Evolutionary conservation across 345 rosid species (phyloP), one percentile per base, ranked within the genome.

Genomic region (Sonneratia alba): DNA sequence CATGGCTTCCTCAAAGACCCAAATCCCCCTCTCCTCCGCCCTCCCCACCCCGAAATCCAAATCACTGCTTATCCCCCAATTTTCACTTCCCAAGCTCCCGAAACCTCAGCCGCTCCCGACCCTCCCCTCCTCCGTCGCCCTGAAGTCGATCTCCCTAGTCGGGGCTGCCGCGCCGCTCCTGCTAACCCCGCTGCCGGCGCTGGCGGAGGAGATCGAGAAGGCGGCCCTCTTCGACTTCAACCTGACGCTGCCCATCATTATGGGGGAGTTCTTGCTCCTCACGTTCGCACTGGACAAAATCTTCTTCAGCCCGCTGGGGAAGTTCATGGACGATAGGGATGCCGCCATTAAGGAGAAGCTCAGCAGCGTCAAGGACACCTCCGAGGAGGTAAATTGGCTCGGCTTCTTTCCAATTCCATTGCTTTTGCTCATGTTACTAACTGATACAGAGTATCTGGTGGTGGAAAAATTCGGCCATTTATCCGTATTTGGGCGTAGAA

Each of bases 211-310:
- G 53, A 82, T 90, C 43, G 96, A 92, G 72, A 95, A 95, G 15
- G 99, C 97, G 0, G 83, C 89, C n/a, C 97, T 95, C 61, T 95
- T 95, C 83, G 99, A 95, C 74, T 95, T 91, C 91, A 85, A 94
- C 82, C 76, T 94, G 2, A 94, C 97, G 24, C 88, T 94, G 10
- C 98, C 98, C 40, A 88, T 94, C 76, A 90, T 94, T 76, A 85
- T 85, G 80, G 93, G 45, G 15, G 89, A 94, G 79, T 94, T 94
- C 72, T 79, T 95, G 75, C 36, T 89, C 73, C 86, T 95, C 69
- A 95, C 90, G 97, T 81, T 95, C 64, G 89, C 90, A 0, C 87
- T 94, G 0, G 97, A 95, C 90, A 92, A 92, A 78, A 13, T 89
- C 66, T 94, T 83, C 83, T 94, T 77, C 87, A 66, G 84, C 24